Evolutionary conservation across 352 stramenopile species (phyloP).

Genomic region (Pythium angustatum): DNA sequence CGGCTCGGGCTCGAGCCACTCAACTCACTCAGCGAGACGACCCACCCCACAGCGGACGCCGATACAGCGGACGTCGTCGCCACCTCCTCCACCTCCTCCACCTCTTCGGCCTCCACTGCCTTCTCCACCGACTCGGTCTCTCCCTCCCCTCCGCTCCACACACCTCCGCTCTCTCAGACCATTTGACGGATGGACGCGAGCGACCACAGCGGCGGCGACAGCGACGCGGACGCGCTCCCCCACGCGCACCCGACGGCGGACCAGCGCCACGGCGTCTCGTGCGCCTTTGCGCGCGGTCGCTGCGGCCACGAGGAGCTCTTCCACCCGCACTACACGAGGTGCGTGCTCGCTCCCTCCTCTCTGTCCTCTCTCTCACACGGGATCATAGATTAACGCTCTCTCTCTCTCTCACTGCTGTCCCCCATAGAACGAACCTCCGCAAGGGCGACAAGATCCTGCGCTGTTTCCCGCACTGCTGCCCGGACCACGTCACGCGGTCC

Average conservation of each 20-base stretch:
- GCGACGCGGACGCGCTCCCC: background rate
- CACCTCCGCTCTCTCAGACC: background rate
- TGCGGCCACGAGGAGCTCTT: constrained; percentile 21
- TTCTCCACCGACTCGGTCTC: too few relatives aligned
- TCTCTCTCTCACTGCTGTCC: background rate
- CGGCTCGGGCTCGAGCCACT: background rate
- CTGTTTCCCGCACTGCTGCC: constrained; percentile 47
- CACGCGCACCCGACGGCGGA: constrained; percentile 3
- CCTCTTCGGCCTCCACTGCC: background rate
- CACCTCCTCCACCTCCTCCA: background rate
- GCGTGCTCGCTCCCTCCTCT: background rate
- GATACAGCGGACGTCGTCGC: too few relatives aligned
- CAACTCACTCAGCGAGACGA: too few relatives aligned
- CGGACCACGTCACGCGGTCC: constrained; percentile 38
- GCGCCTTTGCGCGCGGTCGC: constrained; percentile 8
- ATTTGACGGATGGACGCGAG: background rate
- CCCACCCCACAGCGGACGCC: too few relatives aligned
- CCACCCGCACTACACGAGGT: constrained; percentile 18
- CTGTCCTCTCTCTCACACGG: background rate
- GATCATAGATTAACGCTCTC: too few relatives aligned
- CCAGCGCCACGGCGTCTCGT: constrained; percentile 13
- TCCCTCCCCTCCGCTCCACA: background rate
- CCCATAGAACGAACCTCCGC: constrained; percentile 14
- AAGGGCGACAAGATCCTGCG: constrained; percentile 21
- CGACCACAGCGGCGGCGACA: constrained; percentile 1